Evolutionary conservation across 2,329 filamentous ascomycete species (phyloP), one percentile per base, ranked within the genome.

Genomic region (Bipolaris victoriae): DNA sequence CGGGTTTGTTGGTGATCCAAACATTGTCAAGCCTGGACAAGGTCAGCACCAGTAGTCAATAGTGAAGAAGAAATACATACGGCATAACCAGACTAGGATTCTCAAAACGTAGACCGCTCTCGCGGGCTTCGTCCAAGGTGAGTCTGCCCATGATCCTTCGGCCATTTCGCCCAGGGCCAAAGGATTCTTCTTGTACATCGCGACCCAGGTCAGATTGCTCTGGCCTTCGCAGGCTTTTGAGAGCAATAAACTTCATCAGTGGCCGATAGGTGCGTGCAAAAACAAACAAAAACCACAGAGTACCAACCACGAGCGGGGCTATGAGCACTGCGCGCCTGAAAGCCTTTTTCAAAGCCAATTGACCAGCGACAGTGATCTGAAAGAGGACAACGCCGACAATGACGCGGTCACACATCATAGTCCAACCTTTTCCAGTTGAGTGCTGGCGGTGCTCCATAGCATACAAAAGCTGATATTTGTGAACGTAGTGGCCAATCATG

Each of bases 361-460:
- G 88, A 3, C 94, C 94, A 20, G 91, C 89, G 84, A 97, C 95
- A 45, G 95, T 92, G 20, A 96, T 78, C 76, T 99, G 92, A 71
- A 97, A 97, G 40, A 98, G 86, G 2, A 96, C 79, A 9, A 97
- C 79, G 1, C 95, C 95, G 22, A 97, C 81, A 54, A 98, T 86
- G 57, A 97, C 85, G 35, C 95, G 90, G 71, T 95, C 92, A 78
- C 92, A 97, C 61, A 99, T 97, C 84, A 99, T 96, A 47, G 90
- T 89, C 95, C 95, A 99, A 4, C 93, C 92, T 60, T 90, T 88
- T 18, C 96, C 96, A 0, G 94, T 98, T 15, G 92, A 92, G 73
- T 97, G 92, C 71, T 96, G 92, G 15, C 92, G 90, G 74, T 98
- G 94, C 69, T 98, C 93, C 95, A 99, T 99, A 31, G 95, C 92